Conservation (phyloP, 306 rosid species). For the Phaseolus lunatus region DNA sequence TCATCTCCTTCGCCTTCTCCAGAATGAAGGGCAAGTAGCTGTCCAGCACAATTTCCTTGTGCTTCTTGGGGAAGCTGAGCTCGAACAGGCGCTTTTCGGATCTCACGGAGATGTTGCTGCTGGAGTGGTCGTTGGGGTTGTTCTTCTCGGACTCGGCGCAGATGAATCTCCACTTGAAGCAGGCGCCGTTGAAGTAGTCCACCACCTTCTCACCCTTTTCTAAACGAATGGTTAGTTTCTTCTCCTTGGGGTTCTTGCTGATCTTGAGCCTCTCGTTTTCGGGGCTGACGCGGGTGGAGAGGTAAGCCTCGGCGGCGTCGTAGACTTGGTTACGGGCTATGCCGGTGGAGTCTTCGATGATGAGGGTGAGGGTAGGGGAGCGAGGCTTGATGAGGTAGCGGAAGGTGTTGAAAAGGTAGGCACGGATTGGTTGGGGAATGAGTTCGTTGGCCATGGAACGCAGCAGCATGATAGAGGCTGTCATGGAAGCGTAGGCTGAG, state of each 20-base stretch:
- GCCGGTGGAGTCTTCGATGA: conserved; percentile 71
- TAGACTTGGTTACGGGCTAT: conserved; percentile 70
- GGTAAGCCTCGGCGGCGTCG: conserved; percentile 75
- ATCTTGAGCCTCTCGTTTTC: conserved; percentile 63
- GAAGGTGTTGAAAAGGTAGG: conserved; percentile 53
- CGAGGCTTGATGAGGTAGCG: conserved; percentile 57
- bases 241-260: conserved; percentile 67
- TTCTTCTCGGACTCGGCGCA: conserved; percentile 54
- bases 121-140: conserved; percentile 36
- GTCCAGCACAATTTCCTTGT: conserved; percentile 47
- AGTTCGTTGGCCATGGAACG: conserved; percentile 80
- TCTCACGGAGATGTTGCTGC: background rate
- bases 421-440: conserved; percentile 70
- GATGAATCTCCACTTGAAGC: conserved; percentile 59
- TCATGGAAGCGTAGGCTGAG: conserved; percentile 87
- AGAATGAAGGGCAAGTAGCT: conserved; percentile 67
- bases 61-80: conserved; percentile 66
- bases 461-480: conserved; percentile 73
- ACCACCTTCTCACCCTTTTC: conserved; percentile 68
- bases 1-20: conserved; percentile 54
- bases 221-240: conserved; percentile 59
- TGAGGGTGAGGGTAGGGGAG: conserved; percentile 64
- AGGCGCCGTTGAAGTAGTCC: conserved; percentile 53
- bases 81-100: conserved; percentile 66
- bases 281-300: conserved; percentile 63